Percentiles rank a stretch among this genome's conserved stretches.
phyloP scores from a whole-genome alignment of 163 green algal genomes.

The Scenedesmus sp. region DNA sequence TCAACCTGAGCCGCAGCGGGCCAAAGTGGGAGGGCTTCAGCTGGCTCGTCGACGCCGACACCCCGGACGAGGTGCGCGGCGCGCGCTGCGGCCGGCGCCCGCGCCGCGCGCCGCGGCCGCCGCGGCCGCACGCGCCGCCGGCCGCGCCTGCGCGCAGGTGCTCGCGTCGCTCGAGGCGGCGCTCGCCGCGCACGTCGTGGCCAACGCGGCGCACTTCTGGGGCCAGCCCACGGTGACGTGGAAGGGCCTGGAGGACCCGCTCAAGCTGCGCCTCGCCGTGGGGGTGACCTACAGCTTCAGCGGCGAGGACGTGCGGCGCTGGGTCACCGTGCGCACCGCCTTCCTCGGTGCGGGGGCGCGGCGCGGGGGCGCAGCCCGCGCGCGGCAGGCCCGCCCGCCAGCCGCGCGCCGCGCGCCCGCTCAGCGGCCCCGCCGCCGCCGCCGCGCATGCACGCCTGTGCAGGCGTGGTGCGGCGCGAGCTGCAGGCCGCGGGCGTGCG shows the following conservation, averaged over 20 bases:
- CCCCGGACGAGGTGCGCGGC: slow-evolving; percentile 26
- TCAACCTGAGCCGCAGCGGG: slow-evolving; percentile 8
- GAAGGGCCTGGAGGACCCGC: neutral
- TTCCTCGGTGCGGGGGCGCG: too few relatives aligned
- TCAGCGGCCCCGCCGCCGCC: too few relatives aligned
- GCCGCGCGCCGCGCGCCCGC: too few relatives aligned
- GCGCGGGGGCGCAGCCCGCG: too few relatives aligned
- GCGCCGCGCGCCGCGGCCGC: too few relatives aligned
- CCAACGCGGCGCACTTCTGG: neutral
- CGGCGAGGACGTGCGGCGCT: slow-evolving; percentile 1
- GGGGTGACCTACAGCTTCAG: slow-evolving; percentile 18
- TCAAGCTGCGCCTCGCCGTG: slow-evolving; percentile 1
- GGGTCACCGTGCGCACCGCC: neutral
- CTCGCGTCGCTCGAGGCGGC: neutral
- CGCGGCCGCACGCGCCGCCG: neutral
- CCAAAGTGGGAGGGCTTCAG: slow-evolving; percentile 13
- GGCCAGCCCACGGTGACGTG: neutral
- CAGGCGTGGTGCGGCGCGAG: neutral
- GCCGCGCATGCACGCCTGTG: too few relatives aligned
- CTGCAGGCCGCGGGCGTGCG: neutral
- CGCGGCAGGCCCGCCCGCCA: too few relatives aligned
- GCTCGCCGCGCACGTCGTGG: neutral
- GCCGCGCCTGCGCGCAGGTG: neutral
- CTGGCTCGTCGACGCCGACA: slow-evolving; percentile 30
- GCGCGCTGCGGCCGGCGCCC: neutral